These are phyloP conservation scores for Balamuthia mandrillaris DNA, from an alignment of 208 protist genomes.

Conservation along the genomic window DNA sequence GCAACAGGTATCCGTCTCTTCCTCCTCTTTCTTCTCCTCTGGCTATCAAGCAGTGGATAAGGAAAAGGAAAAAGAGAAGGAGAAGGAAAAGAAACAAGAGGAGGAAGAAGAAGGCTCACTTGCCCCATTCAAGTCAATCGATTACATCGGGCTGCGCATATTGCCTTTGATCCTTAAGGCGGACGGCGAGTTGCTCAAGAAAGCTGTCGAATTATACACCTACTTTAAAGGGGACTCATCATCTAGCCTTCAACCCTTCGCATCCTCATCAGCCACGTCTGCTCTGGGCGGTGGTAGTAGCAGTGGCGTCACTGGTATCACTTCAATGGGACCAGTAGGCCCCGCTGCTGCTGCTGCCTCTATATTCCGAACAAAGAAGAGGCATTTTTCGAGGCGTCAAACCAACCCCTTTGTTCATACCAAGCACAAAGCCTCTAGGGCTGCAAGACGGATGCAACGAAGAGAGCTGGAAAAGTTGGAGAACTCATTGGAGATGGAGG, in stretches of 20 bases:
- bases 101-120: too few species aligned
- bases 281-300: background rate
- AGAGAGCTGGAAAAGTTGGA: too few species aligned
- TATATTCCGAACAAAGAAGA: too few species aligned
- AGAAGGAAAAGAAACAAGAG: too few species aligned
- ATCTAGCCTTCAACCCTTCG: background rate
- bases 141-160: slow-evolving; percentile 2
- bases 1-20: too few species aligned
- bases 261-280: background rate
- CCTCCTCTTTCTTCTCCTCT: background rate
- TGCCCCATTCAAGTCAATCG: background rate
- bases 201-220: background rate
- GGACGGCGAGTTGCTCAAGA: slow-evolving; percentile 8
- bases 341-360: too few species aligned
- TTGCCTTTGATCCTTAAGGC: background rate
- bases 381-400: too few species aligned
- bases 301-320: background rate
- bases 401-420: too few species aligned
- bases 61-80: background rate
- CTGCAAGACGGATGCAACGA: too few species aligned
- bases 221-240: background rate
- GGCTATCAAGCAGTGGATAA: background rate
- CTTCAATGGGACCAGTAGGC: too few species aligned
- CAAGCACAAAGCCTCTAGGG: too few species aligned
- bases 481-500: too few species aligned